A percentile compares a stretch with the other conserved stretches of the same genome.
These are phyloP conservation scores for Teratosphaeria destructans DNA, from an alignment of 2,329 filamentous ascomycete species.

Conservation along the genomic window DNA sequence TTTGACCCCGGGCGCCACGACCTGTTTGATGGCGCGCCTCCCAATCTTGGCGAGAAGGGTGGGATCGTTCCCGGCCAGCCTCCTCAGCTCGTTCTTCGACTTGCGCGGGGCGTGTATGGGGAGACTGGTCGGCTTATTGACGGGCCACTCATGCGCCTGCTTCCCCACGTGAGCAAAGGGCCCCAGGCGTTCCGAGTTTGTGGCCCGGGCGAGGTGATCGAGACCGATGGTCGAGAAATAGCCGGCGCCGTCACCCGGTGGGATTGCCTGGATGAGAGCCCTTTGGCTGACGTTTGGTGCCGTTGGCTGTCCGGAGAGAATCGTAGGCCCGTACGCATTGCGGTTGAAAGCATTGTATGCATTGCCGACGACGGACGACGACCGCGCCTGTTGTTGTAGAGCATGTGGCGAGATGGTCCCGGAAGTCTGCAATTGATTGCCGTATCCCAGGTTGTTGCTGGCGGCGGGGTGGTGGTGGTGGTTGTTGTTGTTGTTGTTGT, in stretches of 20 bases:
- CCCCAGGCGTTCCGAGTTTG: slow-evolving; percentile 34
- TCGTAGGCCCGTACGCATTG: background rate
- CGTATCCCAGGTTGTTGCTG: slow-evolving; percentile 1
- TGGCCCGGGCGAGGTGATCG: slow-evolving; percentile 31
- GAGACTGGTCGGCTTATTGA: slow-evolving; percentile 36
- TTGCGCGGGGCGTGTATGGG: slow-evolving; percentile 33
- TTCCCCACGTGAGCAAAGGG: slow-evolving; percentile 35
- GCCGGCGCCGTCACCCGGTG: slow-evolving; percentile 21
- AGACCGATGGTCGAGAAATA: slow-evolving; percentile 33
- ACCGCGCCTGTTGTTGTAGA: slow-evolving; percentile 13
- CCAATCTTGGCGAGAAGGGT: slow-evolving; percentile 29
- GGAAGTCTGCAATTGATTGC: slow-evolving; percentile 8
- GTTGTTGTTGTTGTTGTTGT: too few species aligned
- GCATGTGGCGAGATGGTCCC: slow-evolving; percentile 23
- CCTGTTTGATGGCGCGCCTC: slow-evolving; percentile 24
- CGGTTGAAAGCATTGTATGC: slow-evolving; percentile 7
- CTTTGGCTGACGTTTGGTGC: slow-evolving; percentile 13
- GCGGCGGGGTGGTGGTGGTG: background rate
- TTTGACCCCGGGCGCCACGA: slow-evolving; percentile 3
- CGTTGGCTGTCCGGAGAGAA: background rate
- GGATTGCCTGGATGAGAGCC: slow-evolving; percentile 18
- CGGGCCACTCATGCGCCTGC: slow-evolving; percentile 30
- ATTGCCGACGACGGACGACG: slow-evolving; percentile 3
- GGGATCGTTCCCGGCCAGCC: slow-evolving; percentile 31
- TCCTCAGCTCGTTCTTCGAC: slow-evolving; percentile 37